Evolutionary conservation across 257 asterid genomes (phyloP).

Genomic region (Oldenlandia corymbosa): DNA sequence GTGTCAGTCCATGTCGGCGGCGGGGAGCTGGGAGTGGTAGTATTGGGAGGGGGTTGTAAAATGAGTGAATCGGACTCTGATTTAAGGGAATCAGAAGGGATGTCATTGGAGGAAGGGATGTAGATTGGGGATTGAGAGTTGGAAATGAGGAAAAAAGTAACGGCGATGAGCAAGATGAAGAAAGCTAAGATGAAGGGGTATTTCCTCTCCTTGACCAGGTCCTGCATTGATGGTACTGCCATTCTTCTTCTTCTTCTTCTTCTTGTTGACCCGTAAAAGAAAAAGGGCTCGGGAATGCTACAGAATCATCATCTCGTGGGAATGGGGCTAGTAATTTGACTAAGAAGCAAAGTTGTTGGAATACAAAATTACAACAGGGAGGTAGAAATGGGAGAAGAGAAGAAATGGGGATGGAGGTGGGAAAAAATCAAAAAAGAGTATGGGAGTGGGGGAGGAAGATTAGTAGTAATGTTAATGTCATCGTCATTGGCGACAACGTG

Average conservation of each 20-base stretch:
- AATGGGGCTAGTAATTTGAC: neutral
- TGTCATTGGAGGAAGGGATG: slow-evolving; percentile 35
- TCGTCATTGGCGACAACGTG: neutral
- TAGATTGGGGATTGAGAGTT: slow-evolving; percentile 51
- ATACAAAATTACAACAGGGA: too few relatives aligned
- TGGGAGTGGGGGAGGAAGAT: slow-evolving; percentile 6
- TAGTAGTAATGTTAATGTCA: neutral
- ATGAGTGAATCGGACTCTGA: too few relatives aligned
- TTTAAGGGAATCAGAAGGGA: too few relatives aligned
- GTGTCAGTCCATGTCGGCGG: too few relatives aligned
- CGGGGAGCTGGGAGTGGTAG: too few relatives aligned
- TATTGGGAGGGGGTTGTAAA: too few relatives aligned
- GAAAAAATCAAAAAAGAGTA: too few relatives aligned
- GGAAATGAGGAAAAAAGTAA: slow-evolving; percentile 59
- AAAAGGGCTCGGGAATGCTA: neutral
- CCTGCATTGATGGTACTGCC: slow-evolving; percentile 42
- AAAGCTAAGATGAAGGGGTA: slow-evolving; percentile 63
- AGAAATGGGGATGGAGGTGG: neutral
- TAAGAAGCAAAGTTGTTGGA: too few relatives aligned
- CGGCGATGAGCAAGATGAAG: slow-evolving; percentile 52
- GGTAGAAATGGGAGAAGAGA: neutral
- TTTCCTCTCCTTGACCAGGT: slow-evolving; percentile 59
- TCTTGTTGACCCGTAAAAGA: neutral
- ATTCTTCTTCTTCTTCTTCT: slow-evolving; percentile 15
- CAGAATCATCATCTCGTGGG: neutral